These are phyloP conservation scores for Entophlyctis luteolus DNA, from an alignment of 192 early-diverging fungal genomes.

Conservation along the genomic window DNA sequence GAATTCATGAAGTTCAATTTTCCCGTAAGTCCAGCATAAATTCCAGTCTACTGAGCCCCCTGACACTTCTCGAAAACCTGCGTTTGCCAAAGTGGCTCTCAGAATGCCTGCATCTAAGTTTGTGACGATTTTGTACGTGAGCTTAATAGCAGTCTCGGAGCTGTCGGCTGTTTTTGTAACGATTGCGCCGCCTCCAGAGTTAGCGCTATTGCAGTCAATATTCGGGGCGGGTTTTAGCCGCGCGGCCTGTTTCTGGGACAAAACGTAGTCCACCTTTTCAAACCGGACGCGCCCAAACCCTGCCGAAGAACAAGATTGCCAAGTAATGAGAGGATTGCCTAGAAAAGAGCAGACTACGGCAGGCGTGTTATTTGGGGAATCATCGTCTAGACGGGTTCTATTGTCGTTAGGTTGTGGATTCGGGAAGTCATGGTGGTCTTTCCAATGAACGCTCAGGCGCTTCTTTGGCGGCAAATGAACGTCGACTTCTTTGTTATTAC, in stretches of 20 bases:
- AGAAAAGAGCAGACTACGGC: too few species aligned
- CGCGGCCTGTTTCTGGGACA: conserved; percentile 1
- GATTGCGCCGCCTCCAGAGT: background rate
- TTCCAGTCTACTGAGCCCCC: conserved; percentile 2
- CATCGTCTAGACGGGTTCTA: background rate
- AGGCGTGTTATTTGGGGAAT: too few species aligned
- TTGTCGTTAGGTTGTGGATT: background rate
- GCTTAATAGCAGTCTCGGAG: background rate
- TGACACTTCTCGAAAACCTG: conserved; percentile 7
- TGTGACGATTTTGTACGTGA: background rate
- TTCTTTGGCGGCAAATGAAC: too few species aligned
- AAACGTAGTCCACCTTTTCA: background rate
- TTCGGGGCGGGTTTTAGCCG: background rate
- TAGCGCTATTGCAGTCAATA: background rate
- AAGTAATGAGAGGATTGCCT: background rate
- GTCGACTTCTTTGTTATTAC: too few species aligned
- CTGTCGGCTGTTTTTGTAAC: background rate
- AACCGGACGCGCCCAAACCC: conserved; percentile 4
- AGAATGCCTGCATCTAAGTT: conserved; percentile 4
- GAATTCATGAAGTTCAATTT: conserved; percentile 14
- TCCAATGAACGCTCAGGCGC: background rate
- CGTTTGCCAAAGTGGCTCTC: background rate
- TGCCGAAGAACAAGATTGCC: background rate
- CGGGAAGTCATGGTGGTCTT: background rate
- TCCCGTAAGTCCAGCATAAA: conserved; percentile 9